Evolutionary conservation across 176 grass and related monocot genomes (phyloP).

Genomic region (Oryza nivara): DNA sequence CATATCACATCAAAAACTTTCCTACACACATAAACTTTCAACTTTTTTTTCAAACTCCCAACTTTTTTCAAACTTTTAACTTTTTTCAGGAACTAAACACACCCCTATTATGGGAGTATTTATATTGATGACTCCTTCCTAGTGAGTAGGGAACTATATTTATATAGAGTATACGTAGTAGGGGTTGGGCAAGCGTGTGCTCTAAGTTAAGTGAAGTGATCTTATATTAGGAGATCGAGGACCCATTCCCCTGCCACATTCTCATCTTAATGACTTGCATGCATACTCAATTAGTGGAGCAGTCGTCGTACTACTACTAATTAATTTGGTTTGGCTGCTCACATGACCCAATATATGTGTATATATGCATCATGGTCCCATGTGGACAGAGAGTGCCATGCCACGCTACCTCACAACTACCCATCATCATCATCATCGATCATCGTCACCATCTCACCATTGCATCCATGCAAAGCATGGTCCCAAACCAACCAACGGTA

Average conservation of each 20-base stretch:
- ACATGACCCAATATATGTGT: neutral
- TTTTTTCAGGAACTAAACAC: no score
- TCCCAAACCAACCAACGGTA: neutral
- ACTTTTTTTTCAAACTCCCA: no score
- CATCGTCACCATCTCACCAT: neutral
- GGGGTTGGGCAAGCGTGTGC: neutral
- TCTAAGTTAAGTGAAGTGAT: neutral
- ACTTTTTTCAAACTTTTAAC: no score
- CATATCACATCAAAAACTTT: no score
- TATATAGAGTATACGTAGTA: neutral
- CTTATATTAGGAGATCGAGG: neutral
- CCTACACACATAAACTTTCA: no score
- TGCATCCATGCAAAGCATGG: neutral
- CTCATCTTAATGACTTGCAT: neutral
- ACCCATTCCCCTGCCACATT: neutral
- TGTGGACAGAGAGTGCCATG: neutral
- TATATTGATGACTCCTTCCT: neutral
- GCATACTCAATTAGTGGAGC: neutral
- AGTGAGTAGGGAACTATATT: neutral
- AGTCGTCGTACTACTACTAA: neutral
- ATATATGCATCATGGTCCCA: neutral
- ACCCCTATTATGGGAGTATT: no score
- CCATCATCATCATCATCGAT: neutral
- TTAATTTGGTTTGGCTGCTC: neutral
- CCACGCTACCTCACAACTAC: neutral